phyloP scores from a whole-genome alignment of 2,329 filamentous ascomycete genomes.

The Alternaria arborescens region DNA sequence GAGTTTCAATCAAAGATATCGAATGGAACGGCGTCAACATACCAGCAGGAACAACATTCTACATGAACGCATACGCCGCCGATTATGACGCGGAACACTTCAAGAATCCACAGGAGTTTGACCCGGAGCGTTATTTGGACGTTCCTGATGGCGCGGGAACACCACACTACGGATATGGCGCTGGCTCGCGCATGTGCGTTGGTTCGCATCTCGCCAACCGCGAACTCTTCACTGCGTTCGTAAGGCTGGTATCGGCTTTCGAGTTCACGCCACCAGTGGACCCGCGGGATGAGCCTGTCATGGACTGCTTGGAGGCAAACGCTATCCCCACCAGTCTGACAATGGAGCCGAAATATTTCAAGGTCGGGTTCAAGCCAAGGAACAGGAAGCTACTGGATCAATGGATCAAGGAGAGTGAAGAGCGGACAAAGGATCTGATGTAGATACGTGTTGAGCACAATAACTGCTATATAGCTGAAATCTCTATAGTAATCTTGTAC shows the following conservation, averaged over 20 bases:
- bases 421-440: conserved; percentile 54
- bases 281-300: conserved; percentile 52
- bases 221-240: conserved; percentile 57
- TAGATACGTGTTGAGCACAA: conserved; percentile 13
- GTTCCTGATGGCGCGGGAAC: conserved; percentile 56
- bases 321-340: conserved; percentile 58
- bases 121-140: conserved; percentile 74
- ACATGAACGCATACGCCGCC: conserved; percentile 79
- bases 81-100: conserved; percentile 77
- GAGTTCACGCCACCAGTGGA: conserved; percentile 54
- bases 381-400: conserved; percentile 52
- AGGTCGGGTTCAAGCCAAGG: conserved; percentile 58
- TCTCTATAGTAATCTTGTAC: neutral
- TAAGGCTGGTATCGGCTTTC: conserved; percentile 59
- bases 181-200: conserved; percentile 57
- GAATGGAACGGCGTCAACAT: conserved; percentile 72
- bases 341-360: conserved; percentile 61
- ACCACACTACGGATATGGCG: conserved; percentile 60
- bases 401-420: conserved; percentile 60
- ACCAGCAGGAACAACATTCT: conserved; percentile 79
- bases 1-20: conserved; percentile 76
- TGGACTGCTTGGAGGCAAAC: conserved; percentile 59
- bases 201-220: conserved; percentile 57
- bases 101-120: conserved; percentile 68
- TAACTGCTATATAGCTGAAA: neutral